These are phyloP conservation scores for Achlya hypogyna DNA, from an alignment of 352 stramenopile species.

Conservation along the genomic window DNA sequence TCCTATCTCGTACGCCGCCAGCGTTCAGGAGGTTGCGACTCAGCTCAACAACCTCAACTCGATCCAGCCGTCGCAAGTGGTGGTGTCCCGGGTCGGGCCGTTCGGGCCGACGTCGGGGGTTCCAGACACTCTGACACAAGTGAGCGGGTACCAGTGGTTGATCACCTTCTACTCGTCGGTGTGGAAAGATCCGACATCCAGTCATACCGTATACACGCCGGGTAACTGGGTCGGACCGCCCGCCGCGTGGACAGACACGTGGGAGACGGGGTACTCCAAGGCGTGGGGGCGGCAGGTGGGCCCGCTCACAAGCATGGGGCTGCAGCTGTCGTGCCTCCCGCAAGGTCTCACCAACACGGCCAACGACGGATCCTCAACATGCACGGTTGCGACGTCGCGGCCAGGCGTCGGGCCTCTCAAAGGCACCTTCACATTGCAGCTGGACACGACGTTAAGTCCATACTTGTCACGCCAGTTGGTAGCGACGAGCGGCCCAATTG, in stretches of 20 bases:
- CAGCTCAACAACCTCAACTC: conserved; percentile 88
- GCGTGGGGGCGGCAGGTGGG: conserved; percentile 95
- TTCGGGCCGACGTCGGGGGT: conserved; percentile 28
- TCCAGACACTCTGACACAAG: conserved; percentile 43
- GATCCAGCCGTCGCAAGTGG: conserved; percentile 87
- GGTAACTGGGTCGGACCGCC: conserved; percentile 89
- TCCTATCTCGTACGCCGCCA: conserved; percentile 80
- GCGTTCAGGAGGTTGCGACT: conserved; percentile 69
- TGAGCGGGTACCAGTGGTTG: conserved; percentile 82
- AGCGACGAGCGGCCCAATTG: conserved; percentile 72
- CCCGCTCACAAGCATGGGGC: conserved; percentile 43
- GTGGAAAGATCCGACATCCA: conserved; percentile 88
- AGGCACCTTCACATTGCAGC: conserved; percentile 83
- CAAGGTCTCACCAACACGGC: conserved; percentile 52
- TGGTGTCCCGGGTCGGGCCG: conserved; percentile 48
- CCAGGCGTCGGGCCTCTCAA: conserved; percentile 77
- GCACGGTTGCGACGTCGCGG: conserved; percentile 23
- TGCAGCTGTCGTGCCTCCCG: conserved; percentile 45
- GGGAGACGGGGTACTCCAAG: conserved; percentile 91
- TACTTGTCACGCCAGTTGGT: conserved; percentile 60
- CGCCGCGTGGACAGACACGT: conserved; percentile 82
- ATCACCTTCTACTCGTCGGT: conserved; percentile 91
- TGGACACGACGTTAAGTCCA: conserved; percentile 64
- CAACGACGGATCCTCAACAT: conserved; percentile 45
- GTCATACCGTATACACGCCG: conserved; percentile 67